Conservation (phyloP, 805 yeast species). For the Lachancea fermentati region DNA sequence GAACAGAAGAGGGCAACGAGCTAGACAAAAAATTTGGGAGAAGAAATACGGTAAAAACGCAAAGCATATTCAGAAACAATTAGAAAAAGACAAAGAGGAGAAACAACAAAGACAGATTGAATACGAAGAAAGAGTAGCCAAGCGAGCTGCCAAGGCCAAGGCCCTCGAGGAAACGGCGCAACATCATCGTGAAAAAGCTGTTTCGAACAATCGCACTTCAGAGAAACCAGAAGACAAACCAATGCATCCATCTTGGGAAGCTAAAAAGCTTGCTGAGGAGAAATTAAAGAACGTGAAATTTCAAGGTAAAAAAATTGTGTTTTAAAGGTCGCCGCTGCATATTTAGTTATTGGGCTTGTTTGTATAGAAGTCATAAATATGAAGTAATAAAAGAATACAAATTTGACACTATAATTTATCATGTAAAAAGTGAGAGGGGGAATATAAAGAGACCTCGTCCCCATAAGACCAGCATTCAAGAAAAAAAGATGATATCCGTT, state of each 20-base stretch:
- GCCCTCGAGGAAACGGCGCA: constrained; percentile 29
- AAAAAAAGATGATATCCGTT: background rate
- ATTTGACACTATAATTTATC: background rate
- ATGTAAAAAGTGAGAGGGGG: background rate
- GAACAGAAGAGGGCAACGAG: constrained; percentile 95
- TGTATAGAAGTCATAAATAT: background rate
- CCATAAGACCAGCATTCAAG: background rate
- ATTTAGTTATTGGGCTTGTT: background rate
- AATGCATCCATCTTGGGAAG: constrained; percentile 98
- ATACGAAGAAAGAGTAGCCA: constrained; percentile 65
- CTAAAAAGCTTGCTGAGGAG: constrained; percentile 71
- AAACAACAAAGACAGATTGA: constrained; percentile 56
- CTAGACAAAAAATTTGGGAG: constrained; percentile 96
- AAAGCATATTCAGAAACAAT: constrained; percentile 69
- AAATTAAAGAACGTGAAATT: constrained; percentile 60
- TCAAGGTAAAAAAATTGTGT: constrained; percentile 73
- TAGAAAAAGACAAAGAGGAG: constrained; percentile 47
- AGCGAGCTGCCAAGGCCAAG: constrained; percentile 48
- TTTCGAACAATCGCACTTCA: constrained; percentile 6
- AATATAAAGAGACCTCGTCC: background rate
- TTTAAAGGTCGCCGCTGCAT: constrained; percentile 1
- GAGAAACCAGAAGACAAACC: constrained; percentile 27
- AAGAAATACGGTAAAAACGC: constrained; percentile 78
- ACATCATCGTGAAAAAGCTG: background rate
- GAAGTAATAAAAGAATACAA: constrained; percentile 3